Percentiles rank a stretch among this genome's conserved stretches.
These are phyloP conservation scores for Salix caprea DNA, from an alignment of 345 rosid species.

Conservation along the genomic window DNA sequence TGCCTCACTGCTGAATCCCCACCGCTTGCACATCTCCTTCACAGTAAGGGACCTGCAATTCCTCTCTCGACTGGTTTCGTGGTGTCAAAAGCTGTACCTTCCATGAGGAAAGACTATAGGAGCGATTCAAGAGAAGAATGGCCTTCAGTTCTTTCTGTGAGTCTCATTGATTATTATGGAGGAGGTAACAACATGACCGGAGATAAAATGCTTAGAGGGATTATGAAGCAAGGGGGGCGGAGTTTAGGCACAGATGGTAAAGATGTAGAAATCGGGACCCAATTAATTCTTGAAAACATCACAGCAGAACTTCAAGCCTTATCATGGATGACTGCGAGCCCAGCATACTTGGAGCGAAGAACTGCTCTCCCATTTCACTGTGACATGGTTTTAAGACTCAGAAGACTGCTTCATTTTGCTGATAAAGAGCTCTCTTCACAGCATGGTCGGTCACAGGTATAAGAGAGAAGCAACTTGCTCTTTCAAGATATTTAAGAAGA, in stretches of 20 bases:
- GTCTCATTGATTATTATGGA: slow-evolving; percentile 73
- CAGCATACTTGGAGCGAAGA: slow-evolving; percentile 76
- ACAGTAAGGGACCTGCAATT: slow-evolving; percentile 86
- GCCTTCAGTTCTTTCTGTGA: slow-evolving; percentile 86
- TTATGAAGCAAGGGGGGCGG: slow-evolving; percentile 58
- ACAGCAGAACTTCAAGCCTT: slow-evolving; percentile 96
- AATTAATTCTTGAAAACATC: slow-evolving; percentile 69
- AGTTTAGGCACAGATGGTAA: slow-evolving; percentile 48
- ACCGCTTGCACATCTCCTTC: slow-evolving; percentile 97
- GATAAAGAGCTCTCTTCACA: slow-evolving; percentile 47
- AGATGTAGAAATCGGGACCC: slow-evolving; percentile 73
- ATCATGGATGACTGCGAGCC: slow-evolving; percentile 98
- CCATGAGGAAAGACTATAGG: slow-evolving; percentile 69
- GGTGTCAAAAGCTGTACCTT: slow-evolving; percentile 84
- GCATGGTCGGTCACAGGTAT: slow-evolving; percentile 35
- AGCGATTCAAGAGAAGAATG: slow-evolving; percentile 77
- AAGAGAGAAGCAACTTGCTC: slow-evolving; percentile 6
- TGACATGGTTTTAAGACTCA: slow-evolving; percentile 91
- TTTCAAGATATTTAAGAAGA: too few species aligned
- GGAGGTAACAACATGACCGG: slow-evolving; percentile 52
- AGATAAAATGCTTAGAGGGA: slow-evolving; percentile 51
- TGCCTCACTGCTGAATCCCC: slow-evolving; percentile 98
- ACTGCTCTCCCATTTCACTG: slow-evolving; percentile 83
- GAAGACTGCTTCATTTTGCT: slow-evolving; percentile 96
- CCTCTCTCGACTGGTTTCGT: slow-evolving; percentile 90